Percentiles rank a stretch among this genome's conserved stretches.
Conservation (phyloP, 305 asterid genomes). For the Fraxinus floribunda region DNA sequence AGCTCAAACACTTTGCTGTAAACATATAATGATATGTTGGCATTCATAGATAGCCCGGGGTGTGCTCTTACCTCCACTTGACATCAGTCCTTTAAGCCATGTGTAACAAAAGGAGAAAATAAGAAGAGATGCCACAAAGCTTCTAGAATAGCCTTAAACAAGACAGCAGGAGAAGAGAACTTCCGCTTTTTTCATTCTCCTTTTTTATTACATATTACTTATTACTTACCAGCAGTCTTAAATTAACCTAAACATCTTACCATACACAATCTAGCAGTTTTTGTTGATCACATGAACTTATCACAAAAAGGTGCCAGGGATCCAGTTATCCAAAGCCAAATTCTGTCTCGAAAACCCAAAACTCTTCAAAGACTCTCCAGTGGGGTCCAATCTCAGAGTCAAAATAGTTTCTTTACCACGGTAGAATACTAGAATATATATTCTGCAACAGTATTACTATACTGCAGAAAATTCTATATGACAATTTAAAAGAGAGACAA, state of each 20-base stretch:
- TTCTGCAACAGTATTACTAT: conserved; percentile 6
- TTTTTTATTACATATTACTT: neutral
- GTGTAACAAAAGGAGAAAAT: neutral
- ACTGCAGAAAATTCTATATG: neutral
- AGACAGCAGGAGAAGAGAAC: neutral
- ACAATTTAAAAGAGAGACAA: neutral
- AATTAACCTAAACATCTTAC: neutral
- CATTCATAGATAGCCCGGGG: neutral
- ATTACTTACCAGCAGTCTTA: neutral
- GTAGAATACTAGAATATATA: neutral
- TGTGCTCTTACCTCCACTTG: neutral
- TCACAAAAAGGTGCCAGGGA: neutral
- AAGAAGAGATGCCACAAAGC: neutral
- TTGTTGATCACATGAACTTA: neutral
- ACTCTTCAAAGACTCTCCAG: conserved; percentile 2
- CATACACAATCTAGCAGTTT: neutral
- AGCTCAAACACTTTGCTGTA: neutral
- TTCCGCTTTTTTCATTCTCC: neutral
- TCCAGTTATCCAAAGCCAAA: conserved; percentile 2
- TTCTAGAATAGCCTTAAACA: conserved; percentile 4
- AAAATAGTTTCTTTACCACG: neutral
- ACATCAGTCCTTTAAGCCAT: neutral
- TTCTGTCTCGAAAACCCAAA: neutral
- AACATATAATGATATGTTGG: neutral
- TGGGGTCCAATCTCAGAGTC: neutral